Evolutionary conservation across 2,329 filamentous ascomycete species (phyloP), one percentile per base, ranked within the genome.

Genomic region (Trichoderma koningii): DNA sequence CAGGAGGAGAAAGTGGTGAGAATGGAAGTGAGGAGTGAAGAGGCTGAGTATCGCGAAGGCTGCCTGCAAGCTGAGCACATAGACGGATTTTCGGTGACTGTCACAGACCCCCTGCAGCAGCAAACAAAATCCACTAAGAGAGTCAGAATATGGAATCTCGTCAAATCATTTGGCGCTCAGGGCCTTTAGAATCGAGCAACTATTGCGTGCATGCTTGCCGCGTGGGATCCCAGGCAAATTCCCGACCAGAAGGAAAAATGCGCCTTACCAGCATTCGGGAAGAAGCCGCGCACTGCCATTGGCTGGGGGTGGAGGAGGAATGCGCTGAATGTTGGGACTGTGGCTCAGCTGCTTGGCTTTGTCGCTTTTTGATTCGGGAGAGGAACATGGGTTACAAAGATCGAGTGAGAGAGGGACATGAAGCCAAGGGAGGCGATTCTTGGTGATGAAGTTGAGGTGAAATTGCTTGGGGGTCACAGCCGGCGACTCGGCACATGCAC

Each of bases 201-300:
- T n/a, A 38, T 55, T 41, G 41, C 52, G 52, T 55, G 52, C 52
- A 55, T 55, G 17, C 17, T 55, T 23, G n/a, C 52, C 52, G 52
- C 52, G 52, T 55, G 52, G 52, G 30, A 53, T 23, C 28, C 48
- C 23, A n/a, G 26, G 34, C 21, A 51, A 51, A 48, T 26, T 48
- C 45, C 45, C 50, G 34, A 52, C 26, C 7, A 10, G 7, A 28
- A 51, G 48, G 2, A 14, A 5, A 38, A 38, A 38, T 52, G 50
- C 28, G 50, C 50, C 50, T 52, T 52, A 19, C 50, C 44, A 38
- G 34, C 34, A 38, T 5, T 38, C 34, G 12, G 34, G 26, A 52
- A 52, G 50, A 52, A 34, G 26, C 30, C 50, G 34, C 28, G 34
- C 50, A 30, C 50, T 51, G 48, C 50, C 17, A 52, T 52, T 55